Conservation (phyloP, 2,329 filamentous ascomycete species). For the Xylariaceae sp. region DNA sequence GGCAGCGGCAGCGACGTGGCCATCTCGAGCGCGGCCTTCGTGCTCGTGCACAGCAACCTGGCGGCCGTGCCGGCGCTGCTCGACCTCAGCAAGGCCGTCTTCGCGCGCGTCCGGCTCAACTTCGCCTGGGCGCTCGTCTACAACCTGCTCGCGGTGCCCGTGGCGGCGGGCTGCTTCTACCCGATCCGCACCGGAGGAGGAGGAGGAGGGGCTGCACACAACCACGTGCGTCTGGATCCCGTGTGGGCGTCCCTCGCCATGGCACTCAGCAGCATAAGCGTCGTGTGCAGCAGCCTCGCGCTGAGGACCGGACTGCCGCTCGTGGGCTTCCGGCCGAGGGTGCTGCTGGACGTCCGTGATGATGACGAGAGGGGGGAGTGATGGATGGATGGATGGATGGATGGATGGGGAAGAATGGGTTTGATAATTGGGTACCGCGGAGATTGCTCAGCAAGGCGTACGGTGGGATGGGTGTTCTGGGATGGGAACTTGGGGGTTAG, state of each 20-base stretch:
- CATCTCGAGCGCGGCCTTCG: constrained; percentile 73
- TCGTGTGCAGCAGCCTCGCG: constrained; percentile 73
- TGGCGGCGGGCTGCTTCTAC: constrained; percentile 75
- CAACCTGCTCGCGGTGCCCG: constrained; percentile 68
- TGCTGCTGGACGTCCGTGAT: no score
- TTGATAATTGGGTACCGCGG: no score
- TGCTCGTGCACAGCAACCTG: constrained; percentile 68
- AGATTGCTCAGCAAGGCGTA: no score
- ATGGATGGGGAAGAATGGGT: no score
- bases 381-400: no score
- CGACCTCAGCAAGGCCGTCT: constrained; percentile 62
- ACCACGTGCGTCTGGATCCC: constrained; percentile 64
- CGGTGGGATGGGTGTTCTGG: no score
- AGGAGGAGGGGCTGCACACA: no score
- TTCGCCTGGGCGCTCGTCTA: constrained; percentile 82
- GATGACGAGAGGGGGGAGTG: no score
- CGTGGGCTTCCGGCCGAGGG: constrained; percentile 25
- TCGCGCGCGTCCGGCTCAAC: constrained; percentile 73
- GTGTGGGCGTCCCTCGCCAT: constrained; percentile 89
- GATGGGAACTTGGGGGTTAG: no score
- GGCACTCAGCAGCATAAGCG: constrained; percentile 85
- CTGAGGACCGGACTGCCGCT: constrained; percentile 45
- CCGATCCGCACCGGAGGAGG: constrained; percentile 36
- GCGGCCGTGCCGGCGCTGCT: constrained; percentile 65
- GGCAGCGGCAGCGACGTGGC: constrained; percentile 79